Conservation (phyloP, 495 filamentous ascomycete genomes). For the Podospora didyma region DNA sequence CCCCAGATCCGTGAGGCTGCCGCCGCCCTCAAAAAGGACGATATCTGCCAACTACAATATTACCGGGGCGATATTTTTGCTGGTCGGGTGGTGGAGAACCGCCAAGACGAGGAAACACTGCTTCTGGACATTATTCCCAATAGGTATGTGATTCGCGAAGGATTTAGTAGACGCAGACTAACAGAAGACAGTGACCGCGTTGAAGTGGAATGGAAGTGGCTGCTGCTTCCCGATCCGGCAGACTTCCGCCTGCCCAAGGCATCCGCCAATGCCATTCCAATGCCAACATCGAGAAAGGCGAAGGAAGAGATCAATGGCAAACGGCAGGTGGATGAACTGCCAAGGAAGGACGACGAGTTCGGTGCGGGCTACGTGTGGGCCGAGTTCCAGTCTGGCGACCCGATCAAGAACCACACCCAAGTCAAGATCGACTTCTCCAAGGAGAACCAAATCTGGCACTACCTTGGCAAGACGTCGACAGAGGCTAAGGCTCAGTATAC, state of each 20-base stretch:
- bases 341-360: slow-evolving; percentile 66
- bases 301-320: slow-evolving; percentile 56
- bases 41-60: slow-evolving; percentile 86
- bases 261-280: slow-evolving; percentile 52
- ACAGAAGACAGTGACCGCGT: slow-evolving; percentile 51
- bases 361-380: slow-evolving; percentile 70
- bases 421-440: slow-evolving; percentile 63
- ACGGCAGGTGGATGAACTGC: slow-evolving; percentile 54
- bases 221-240: slow-evolving; percentile 61
- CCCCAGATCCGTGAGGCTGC: slow-evolving; percentile 67
- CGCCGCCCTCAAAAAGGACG: slow-evolving; percentile 60
- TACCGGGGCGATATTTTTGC: slow-evolving; percentile 84
- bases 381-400: slow-evolving; percentile 66
- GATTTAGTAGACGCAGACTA: slow-evolving; percentile 23
- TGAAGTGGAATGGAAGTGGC: slow-evolving; percentile 76
- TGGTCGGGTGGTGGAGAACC: slow-evolving; percentile 83
- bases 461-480: slow-evolving; percentile 80
- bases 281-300: slow-evolving; percentile 51
- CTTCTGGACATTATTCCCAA: slow-evolving; percentile 82
- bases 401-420: slow-evolving; percentile 36
- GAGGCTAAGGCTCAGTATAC: slow-evolving; percentile 93
- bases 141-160: slow-evolving; percentile 57
- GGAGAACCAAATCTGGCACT: slow-evolving; percentile 80
- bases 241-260: slow-evolving; percentile 62
- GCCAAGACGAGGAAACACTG: slow-evolving; percentile 67